Evolutionary conservation across 257 asterid species (phyloP), one percentile per base, ranked within the genome.

Genomic region (Petrea volubilis): DNA sequence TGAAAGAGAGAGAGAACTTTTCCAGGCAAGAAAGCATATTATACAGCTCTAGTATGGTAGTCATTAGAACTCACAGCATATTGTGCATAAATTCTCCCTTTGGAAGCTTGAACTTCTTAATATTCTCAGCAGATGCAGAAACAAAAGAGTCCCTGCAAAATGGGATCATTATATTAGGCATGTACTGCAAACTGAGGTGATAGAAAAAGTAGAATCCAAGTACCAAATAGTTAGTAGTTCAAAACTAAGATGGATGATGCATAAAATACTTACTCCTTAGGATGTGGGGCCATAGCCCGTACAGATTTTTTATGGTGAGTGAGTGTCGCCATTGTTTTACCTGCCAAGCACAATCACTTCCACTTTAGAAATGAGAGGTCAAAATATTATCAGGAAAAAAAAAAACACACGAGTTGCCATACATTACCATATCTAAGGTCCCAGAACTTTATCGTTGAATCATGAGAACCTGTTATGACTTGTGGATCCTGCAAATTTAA

Each of bases 111-210:
- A 95, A 95, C 74, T 88, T 95, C 70, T 95, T 95, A 8, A 92
- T 95, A 66, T 95, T 92, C 81, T 95, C 98, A 24, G 99, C 98
- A 28, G 99, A 95, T 38, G 99, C 99, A 79, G 99, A 92, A 36
- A 92, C 99, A 74, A 95, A 95, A 70, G 74, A 62, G 74, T 92
- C 96, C 88, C 98, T 95, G 89, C 73, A 78, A 84, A 76, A 75
- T 25, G 66, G 18, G 18, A 56, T 66, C 12, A 21, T 34, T 60
- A 49, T 61, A 31, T 81, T 59, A 74, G 74, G 46, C 27, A 66
- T 58, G 71, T 52, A 13, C 20, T 24, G 70, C 38, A 49, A 38
- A 25, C n/a, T 18, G 31, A 72, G 60, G 51, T 36, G 62, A 53
- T 36, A 47, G 23, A 67, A 55, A 27, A 40, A 3, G 74, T 49